Percentiles rank a stretch among this genome's conserved stretches.
Evolutionary conservation across 2,329 filamentous ascomycete genomes (phyloP).

Genomic region (Fusarium sp.): DNA sequence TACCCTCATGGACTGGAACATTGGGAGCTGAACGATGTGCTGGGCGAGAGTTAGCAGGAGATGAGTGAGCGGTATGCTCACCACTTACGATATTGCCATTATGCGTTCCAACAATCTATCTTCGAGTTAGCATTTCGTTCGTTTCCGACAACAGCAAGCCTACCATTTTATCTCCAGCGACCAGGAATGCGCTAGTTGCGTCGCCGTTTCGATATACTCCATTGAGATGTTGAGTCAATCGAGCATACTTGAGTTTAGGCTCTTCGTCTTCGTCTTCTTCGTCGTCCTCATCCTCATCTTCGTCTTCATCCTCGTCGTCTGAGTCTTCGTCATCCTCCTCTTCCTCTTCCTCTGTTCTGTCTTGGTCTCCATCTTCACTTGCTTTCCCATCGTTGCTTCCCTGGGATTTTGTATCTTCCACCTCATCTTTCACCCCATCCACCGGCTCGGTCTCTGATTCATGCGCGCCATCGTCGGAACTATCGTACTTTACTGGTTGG

Average conservation of each 20-base stretch:
- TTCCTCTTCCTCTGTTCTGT: slow-evolving; percentile 22
- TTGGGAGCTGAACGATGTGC: slow-evolving; percentile 88
- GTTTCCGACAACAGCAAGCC: slow-evolving; percentile 32
- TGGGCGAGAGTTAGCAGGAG: slow-evolving; percentile 53
- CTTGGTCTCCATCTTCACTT: slow-evolving; percentile 28
- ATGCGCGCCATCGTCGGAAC: slow-evolving; percentile 39
- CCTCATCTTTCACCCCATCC: neutral
- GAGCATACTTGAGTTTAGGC: slow-evolving; percentile 91
- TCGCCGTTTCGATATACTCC: slow-evolving; percentile 93
- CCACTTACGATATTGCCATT: slow-evolving; percentile 92
- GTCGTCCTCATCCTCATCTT: slow-evolving; percentile 68
- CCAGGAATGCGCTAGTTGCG: slow-evolving; percentile 89
- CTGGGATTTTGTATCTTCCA: slow-evolving; percentile 18
- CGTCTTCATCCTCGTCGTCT: slow-evolving; percentile 45
- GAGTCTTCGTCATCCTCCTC: slow-evolving; percentile 32
- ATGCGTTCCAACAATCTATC: slow-evolving; percentile 89
- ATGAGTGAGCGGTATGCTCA: neutral
- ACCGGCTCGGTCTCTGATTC: slow-evolving; percentile 52
- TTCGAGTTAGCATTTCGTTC: slow-evolving; percentile 37
- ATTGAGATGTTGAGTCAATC: slow-evolving; percentile 82
- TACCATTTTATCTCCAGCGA: slow-evolving; percentile 97
- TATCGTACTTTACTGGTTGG: slow-evolving; percentile 9
- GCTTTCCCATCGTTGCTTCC: slow-evolving; percentile 37
- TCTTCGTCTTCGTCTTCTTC: slow-evolving; percentile 86
- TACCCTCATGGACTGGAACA: slow-evolving; percentile 81